A percentile compares a stretch with the other conserved stretches of the same genome.
Conservation (phyloP, 1,284 basidiomycete species). For the Boletellus deceptivus region DNA sequence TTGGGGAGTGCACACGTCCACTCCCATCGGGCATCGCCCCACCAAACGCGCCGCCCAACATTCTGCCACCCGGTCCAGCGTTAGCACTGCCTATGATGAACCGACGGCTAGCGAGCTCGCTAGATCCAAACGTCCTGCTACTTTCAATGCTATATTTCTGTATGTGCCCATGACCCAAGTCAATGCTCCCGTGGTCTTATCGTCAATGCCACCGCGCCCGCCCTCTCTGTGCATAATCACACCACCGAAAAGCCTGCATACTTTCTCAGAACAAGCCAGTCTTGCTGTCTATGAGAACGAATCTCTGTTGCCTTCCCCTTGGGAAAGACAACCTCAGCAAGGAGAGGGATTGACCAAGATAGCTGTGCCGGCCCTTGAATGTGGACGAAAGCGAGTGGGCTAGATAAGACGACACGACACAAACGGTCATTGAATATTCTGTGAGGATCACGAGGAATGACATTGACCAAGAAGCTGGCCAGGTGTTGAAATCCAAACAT, state of each 20-base stretch:
- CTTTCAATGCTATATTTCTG: constrained; percentile 16
- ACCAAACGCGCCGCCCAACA: constrained; percentile 8
- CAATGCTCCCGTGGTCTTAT: constrained; percentile 9
- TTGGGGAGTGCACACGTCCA: constrained; percentile 24
- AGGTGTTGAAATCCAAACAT: constrained; percentile 14
- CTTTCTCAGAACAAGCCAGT: constrained; percentile 12
- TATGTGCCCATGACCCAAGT: constrained; percentile 18
- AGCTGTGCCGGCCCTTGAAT: constrained; percentile 5
- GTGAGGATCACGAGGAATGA: constrained; percentile 3
- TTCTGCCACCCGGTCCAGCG: constrained; percentile 19
- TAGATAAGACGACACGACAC: constrained; percentile 2
- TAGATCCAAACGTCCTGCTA: constrained; percentile 6
- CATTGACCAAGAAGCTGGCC: constrained; percentile 19
- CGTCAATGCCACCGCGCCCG: constrained; percentile 8
- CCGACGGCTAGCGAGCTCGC: constrained; percentile 28
- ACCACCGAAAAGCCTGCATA: constrained; percentile 4
- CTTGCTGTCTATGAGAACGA: constrained; percentile 32
- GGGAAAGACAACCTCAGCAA: constrained; percentile 24
- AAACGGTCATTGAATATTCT: constrained; percentile 6
- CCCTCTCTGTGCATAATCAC: constrained; percentile 26
- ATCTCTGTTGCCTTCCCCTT: constrained; percentile 32
- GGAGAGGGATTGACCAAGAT: constrained; percentile 7
- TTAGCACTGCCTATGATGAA: not conserved
- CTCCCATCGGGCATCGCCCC: constrained; percentile 26
- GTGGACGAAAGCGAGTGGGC: constrained; percentile 13